A percentile compares a stretch with the other conserved stretches of the same genome.
Evolutionary conservation across 106 monocot species (phyloP).

Genomic region (Dioscorea alata): DNA sequence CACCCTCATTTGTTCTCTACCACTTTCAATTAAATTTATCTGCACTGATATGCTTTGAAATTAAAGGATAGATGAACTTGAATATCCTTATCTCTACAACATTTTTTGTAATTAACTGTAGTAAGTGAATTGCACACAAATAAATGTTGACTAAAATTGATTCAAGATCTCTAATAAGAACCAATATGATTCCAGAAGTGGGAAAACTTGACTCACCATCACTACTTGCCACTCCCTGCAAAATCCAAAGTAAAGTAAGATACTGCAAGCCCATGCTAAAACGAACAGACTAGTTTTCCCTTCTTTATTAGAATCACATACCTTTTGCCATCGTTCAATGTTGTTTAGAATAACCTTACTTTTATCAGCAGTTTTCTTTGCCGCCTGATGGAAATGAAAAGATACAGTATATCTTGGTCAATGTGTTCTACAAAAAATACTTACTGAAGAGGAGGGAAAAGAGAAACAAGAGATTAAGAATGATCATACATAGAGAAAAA

Average conservation of each 20-base stretch:
- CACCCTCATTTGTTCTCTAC: too few relatives aligned
- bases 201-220: conserved; percentile 38
- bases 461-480: background rate
- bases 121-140: too few relatives aligned
- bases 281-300: background rate
- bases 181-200: background rate
- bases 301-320: conserved; percentile 13
- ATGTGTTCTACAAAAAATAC: background rate
- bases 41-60: too few relatives aligned
- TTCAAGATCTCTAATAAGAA: too few relatives aligned
- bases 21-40: too few relatives aligned
- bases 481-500: too few relatives aligned
- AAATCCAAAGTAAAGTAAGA: conserved; percentile 14
- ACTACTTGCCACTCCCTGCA: conserved; percentile 83
- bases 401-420: background rate
- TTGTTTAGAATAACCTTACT: conserved; percentile 78
- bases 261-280: background rate
- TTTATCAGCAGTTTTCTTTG: conserved; percentile 83
- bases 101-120: too few relatives aligned
- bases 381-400: conserved; percentile 49
- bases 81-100: too few relatives aligned
- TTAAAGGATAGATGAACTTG: too few relatives aligned
- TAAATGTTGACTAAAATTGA: too few relatives aligned
- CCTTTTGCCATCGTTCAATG: conserved; percentile 98
- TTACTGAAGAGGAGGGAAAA: background rate